phyloP scores from a whole-genome alignment of 2,329 filamentous ascomycete genomes.

The Hypoxylon sp. region DNA sequence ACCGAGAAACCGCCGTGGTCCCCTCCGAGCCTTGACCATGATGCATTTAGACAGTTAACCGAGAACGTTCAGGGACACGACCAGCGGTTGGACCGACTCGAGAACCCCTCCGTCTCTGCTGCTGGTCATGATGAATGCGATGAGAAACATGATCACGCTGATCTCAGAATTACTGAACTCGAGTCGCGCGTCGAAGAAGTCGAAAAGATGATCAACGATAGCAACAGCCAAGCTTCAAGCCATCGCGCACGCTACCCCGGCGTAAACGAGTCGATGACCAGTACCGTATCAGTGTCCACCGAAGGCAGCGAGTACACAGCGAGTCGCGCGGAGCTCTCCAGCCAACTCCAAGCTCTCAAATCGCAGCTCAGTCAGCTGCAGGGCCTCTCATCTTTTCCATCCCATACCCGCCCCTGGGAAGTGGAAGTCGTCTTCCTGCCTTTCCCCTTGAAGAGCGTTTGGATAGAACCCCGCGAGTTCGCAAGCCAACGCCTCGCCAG shows the following conservation, averaged over 20 bases:
- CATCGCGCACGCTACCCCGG: constrained; percentile 48
- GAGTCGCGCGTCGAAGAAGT: constrained; percentile 69
- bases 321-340: constrained; percentile 57
- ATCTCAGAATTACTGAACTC: constrained; percentile 73
- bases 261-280: constrained; percentile 55
- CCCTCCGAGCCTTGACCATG: constrained; percentile 41
- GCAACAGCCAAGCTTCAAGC: constrained; percentile 50
- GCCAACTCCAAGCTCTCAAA: constrained; percentile 59
- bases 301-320: constrained; percentile 50
- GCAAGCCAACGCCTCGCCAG: constrained; percentile 46
- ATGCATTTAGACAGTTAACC: constrained; percentile 55
- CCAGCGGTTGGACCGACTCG: constrained; percentile 71
- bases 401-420: constrained; percentile 71
- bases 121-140: constrained; percentile 73
- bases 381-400: constrained; percentile 62
- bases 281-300: constrained; percentile 57
- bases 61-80: constrained; percentile 67
- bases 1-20: constrained; percentile 34
- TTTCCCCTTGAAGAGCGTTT: constrained; percentile 67
- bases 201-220: constrained; percentile 61
- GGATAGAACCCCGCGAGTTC: constrained; percentile 61
- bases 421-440: constrained; percentile 80
- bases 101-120: constrained; percentile 73
- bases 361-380: constrained; percentile 65
- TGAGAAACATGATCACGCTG: constrained; percentile 71